Evolutionary conservation across 176 grass and related monocot genomes (phyloP), one percentile per base, ranked within the genome.

Genomic region (Oryza australiensis): DNA sequence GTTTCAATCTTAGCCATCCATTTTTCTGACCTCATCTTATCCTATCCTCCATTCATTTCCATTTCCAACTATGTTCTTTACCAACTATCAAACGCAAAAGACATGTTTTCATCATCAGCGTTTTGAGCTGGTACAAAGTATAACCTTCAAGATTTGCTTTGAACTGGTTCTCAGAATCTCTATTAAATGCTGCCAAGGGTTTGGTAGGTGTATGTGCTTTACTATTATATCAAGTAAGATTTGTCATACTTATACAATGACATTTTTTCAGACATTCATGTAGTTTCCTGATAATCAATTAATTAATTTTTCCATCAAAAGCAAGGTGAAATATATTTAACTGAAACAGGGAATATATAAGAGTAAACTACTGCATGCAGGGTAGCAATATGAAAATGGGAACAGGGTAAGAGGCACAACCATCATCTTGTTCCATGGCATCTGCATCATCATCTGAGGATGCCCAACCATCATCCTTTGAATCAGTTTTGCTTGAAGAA

Each of bases 391-490:
- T 73, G 34, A 70, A 72, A 60, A 77, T 57, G 68, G 26, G 26
- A 89, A 71, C 12, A 65, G 76, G 20, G 48, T 22, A 78, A 70
- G 29, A 87, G 74, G 28, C 75, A n/a, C 71, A 70, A 98, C 95
- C 95, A 89, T 88, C 92, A 75, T 92, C 90, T 55, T 91, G 75
- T 74, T 98, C 90, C 88, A 98, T 89, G 51, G 45, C 73, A 82
- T 86, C 83, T 70, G 86, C 8, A 62, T 98, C 95, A 87, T 93
- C 92, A 83, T 95, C 95, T 86, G 92, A 95, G 24, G 86, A 87
- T 76, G 85, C 87, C 95, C 95, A 98, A 73, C 40, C 85, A 15
- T 81, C 90, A 91, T 86, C 78, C 74, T 74, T 85, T 63, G 81
- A 82, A 85, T 63, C 41, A 42, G 13, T 86, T 88, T 64, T 95